These are phyloP conservation scores for Condylostoma magnum DNA, from an alignment of 169 alveolate genomes.

Conservation along the genomic window DNA sequence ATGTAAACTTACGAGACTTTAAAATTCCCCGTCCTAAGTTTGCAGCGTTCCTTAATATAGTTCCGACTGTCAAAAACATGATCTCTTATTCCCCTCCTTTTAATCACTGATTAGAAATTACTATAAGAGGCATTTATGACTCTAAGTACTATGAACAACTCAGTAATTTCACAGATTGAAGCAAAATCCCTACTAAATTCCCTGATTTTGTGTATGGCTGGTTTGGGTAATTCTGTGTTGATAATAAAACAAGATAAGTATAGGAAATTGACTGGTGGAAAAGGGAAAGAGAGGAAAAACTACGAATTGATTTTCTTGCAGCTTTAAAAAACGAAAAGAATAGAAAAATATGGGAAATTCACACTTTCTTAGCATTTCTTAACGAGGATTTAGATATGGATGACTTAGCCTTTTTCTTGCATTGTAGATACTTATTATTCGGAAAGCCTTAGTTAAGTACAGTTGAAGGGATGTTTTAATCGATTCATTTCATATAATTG, in stretches of 20 bases:
- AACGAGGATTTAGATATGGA: constrained; percentile 40
- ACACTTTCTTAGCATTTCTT: constrained; percentile 40
- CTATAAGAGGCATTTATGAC: constrained; percentile 52
- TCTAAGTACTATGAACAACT: constrained; percentile 52
- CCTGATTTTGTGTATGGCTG: constrained; percentile 55
- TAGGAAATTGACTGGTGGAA: constrained; percentile 39
- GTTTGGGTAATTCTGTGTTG: constrained; percentile 51
- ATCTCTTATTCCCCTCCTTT: neutral
- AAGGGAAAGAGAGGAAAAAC: constrained; percentile 28
- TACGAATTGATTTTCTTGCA: constrained; percentile 23
- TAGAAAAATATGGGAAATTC: constrained; percentile 42
- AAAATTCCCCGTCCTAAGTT: neutral
- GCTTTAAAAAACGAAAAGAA: constrained; percentile 20
- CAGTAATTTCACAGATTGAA: neutral
- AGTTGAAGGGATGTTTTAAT: constrained; percentile 21
- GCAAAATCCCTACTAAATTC: constrained; percentile 6
- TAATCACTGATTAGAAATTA: constrained; percentile 40
- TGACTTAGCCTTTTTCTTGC: constrained; percentile 45
- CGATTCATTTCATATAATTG: neutral
- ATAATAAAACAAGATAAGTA: constrained; percentile 28
- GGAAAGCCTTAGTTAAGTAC: constrained; percentile 24
- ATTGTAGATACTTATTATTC: constrained; percentile 36
- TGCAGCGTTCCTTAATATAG: neutral
- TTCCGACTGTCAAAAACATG: neutral
- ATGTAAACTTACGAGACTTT: neutral